These are phyloP conservation scores for Emydomyces testavorans DNA, from an alignment of 2,329 filamentous ascomycete genomes.

Conservation along the genomic window DNA sequence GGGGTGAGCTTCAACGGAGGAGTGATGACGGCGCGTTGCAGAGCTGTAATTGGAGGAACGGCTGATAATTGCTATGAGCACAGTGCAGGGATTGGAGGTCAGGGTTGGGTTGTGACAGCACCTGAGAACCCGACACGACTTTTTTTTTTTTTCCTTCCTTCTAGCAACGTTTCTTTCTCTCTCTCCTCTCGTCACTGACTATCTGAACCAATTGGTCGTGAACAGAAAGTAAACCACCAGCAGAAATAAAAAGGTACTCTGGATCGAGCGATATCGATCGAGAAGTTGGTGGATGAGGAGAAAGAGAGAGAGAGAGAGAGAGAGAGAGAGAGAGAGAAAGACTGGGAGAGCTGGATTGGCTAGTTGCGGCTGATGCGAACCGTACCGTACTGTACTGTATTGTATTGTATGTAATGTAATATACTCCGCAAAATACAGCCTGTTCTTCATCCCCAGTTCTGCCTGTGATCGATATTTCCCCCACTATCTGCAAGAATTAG, in stretches of 20 bases:
- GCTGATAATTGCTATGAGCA: slow-evolving; percentile 9
- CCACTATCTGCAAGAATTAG: background rate
- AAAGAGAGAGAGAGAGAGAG: too few relatives aligned
- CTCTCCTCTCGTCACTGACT: too few relatives aligned
- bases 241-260: too few relatives aligned
- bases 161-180: too few relatives aligned
- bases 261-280: too few relatives aligned
- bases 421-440: too few relatives aligned
- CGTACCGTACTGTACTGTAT: background rate
- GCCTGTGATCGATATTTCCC: background rate
- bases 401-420: background rate
- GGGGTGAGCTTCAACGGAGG: slow-evolving; percentile 8
- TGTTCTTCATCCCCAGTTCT: too few relatives aligned
- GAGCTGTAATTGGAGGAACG: slow-evolving; percentile 12
- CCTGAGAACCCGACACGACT: slow-evolving; percentile 3
- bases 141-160: background rate
- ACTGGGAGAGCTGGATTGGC: background rate
- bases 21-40: background rate
- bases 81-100: slow-evolving; percentile 10
- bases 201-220: too few relatives aligned
- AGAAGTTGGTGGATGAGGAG: too few relatives aligned
- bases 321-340: background rate
- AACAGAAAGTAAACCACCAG: background rate
- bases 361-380: background rate
- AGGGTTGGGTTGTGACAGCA: background rate